Conservation (phyloP, 352 stramenopile genomes). For the Blastocystis sp. region DNA sequence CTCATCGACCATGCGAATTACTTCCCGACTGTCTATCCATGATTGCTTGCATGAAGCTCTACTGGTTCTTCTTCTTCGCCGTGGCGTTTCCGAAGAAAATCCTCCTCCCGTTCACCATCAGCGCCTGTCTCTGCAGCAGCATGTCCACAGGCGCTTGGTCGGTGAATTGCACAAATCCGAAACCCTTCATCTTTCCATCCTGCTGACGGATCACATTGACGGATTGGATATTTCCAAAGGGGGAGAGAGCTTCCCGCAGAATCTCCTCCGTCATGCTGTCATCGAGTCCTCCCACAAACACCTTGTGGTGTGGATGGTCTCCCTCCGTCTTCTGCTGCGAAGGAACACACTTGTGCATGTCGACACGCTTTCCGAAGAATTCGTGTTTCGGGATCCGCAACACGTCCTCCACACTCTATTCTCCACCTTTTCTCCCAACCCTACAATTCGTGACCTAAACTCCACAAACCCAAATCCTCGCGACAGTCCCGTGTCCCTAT, state of each 20-base stretch:
- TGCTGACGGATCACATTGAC: constrained; percentile 38
- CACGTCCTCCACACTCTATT: constrained; percentile 40
- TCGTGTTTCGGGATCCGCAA: background rate
- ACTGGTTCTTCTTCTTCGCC: constrained; percentile 21
- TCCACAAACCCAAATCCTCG: constrained; percentile 43
- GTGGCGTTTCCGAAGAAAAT: constrained; percentile 30
- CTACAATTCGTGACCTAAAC: constrained; percentile 18
- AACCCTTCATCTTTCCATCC: constrained; percentile 12
- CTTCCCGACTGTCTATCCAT: background rate
- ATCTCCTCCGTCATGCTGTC: constrained; percentile 27
- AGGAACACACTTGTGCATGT: constrained; percentile 40
- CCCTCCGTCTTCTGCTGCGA: background rate
- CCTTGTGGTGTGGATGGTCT: background rate
- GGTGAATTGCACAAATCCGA: constrained; percentile 35
- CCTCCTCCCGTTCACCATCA: constrained; percentile 19
- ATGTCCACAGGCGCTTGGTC: constrained; percentile 1
- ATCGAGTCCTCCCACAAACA: constrained; percentile 41
- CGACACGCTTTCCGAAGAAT: constrained; percentile 30
- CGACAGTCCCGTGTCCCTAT: constrained; percentile 18
- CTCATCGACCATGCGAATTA: background rate
- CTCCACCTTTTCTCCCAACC: background rate
- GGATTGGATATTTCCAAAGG: background rate
- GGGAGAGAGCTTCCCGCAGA: background rate
- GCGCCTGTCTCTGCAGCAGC: constrained; percentile 6
- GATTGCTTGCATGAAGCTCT: background rate